Evolutionary conservation across 768 basidiomycete species (phyloP).

Genomic region (Piloderma croceum): DNA sequence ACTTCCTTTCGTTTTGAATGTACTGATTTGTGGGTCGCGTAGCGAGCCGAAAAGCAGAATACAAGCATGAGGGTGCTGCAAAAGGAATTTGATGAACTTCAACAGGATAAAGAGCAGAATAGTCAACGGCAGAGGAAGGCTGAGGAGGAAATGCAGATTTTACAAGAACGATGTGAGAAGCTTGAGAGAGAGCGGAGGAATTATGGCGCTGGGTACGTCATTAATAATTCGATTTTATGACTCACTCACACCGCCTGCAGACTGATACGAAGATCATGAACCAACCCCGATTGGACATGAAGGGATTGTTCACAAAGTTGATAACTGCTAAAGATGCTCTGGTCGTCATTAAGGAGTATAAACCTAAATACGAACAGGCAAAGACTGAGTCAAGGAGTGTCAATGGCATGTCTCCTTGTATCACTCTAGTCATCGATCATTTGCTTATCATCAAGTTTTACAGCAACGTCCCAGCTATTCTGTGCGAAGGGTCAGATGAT

Average conservation of each 20-base stretch:
- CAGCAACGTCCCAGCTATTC: constrained; percentile 92
- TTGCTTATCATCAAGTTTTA: constrained; percentile 5
- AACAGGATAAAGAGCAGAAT: constrained; percentile 57
- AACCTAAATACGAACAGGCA: constrained; percentile 89
- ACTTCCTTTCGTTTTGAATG: background rate
- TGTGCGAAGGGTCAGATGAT: constrained; percentile 63
- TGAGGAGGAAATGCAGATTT: constrained; percentile 63
- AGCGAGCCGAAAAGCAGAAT: constrained; percentile 76
- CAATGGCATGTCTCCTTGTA: constrained; percentile 58
- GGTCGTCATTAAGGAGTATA: constrained; percentile 80
- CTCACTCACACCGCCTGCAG: constrained; percentile 27
- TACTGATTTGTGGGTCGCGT: constrained; percentile 1
- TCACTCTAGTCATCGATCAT: constrained; percentile 3
- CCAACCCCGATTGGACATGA: constrained; percentile 80
- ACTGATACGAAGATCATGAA: constrained; percentile 62
- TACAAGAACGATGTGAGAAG: constrained; percentile 61
- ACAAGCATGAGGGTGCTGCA: constrained; percentile 60
- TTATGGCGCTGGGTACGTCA: constrained; percentile 30
- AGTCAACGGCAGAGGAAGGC: constrained; percentile 54
- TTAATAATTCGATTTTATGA: constrained; percentile 3
- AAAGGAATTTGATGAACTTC: constrained; percentile 72
- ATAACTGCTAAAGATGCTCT: constrained; percentile 86
- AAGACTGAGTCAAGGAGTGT: constrained; percentile 92
- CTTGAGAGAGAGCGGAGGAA: constrained; percentile 57
- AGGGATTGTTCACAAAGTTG: constrained; percentile 72